These are phyloP conservation scores for Cyphellophora europaea DNA, from an alignment of 2,329 filamentous ascomycete genomes.

Conservation along the genomic window DNA sequence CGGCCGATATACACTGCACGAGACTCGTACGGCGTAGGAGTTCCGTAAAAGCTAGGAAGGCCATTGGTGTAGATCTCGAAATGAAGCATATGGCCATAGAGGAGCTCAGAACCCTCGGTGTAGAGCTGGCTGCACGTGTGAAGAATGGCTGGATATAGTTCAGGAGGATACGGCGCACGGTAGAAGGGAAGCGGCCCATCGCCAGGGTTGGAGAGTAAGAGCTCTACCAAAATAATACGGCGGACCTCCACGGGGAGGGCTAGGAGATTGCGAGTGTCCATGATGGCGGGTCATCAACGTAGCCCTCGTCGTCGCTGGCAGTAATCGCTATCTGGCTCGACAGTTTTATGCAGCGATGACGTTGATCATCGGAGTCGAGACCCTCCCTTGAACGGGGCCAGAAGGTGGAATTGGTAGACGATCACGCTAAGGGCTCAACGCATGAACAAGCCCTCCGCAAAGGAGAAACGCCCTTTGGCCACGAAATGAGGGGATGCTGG, in stretches of 20 bases:
- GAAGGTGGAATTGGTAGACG: too few relatives aligned
- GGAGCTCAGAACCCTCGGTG: background rate
- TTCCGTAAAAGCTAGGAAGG: background rate
- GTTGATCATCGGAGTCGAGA: too few relatives aligned
- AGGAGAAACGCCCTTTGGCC: too few relatives aligned
- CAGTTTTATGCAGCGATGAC: too few relatives aligned
- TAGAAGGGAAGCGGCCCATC: background rate
- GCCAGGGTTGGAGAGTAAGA: background rate
- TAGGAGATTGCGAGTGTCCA: background rate
- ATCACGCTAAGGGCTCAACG: too few relatives aligned
- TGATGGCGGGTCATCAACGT: too few relatives aligned
- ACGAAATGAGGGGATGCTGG: too few relatives aligned
- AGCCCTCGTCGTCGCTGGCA: too few relatives aligned
- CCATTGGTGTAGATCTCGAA: background rate
- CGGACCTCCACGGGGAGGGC: background rate
- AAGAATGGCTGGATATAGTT: background rate
- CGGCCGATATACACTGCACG: background rate
- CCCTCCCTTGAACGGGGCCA: too few relatives aligned
- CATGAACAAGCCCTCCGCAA: too few relatives aligned
- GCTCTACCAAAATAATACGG: background rate
- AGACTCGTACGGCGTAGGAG: background rate
- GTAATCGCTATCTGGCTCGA: too few relatives aligned
- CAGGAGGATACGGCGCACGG: background rate
- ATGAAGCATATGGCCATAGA: background rate
- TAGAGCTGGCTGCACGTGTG: background rate